Evolutionary conservation across 2,329 filamentous ascomycete species (phyloP), one percentile per base, ranked within the genome.

Genomic region (Albophoma yamanashiensis): DNA sequence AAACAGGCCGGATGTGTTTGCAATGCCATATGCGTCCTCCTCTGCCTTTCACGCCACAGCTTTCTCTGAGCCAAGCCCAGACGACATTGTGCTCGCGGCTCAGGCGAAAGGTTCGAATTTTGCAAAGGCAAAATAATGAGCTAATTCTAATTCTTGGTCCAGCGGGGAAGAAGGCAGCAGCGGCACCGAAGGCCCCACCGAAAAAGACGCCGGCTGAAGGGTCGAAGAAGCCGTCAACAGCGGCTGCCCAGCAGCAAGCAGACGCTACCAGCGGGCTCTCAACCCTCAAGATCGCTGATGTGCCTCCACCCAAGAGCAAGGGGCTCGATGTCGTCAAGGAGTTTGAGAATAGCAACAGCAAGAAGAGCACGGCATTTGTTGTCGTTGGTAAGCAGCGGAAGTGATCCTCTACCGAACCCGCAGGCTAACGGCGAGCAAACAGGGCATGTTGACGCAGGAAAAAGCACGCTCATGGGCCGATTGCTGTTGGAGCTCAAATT

Each of bases 401-500:
- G 20, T 20, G 36, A 15, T 20, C 31, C 11, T 14, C 11, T 15
- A 22, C 6, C 17, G 20, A 36, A 14, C 15, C 5, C 22, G 12
- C 14, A 34, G 4, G 58, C 27, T 43, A 42, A 38, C 3, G 31
- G 20, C 9, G 50, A 53, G 50, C 20, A 42, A 17, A 42, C 22
- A 91, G 92, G 94, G 17, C 94, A 99, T 71, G 94, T 99, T 59
- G 94, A 99, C 73, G 93, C 95, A 58, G 94, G 94, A 58, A 99
- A 99, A 75, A 97, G 92, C 71, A 99, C 94, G 7, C 81, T 99
- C 43, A 97, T 99, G 93, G 94, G 93, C 0, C 86, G 94, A n/a
- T 75, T 99, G 36, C 78, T 99, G 6, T 86, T 93, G 50, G 94
- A 99, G 67, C 82, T 96, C 47, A 89, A 92, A 62, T 89, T 92